phyloP scores from a whole-genome alignment of 306 rosid genomes.

The Vigna hirtella region DNA sequence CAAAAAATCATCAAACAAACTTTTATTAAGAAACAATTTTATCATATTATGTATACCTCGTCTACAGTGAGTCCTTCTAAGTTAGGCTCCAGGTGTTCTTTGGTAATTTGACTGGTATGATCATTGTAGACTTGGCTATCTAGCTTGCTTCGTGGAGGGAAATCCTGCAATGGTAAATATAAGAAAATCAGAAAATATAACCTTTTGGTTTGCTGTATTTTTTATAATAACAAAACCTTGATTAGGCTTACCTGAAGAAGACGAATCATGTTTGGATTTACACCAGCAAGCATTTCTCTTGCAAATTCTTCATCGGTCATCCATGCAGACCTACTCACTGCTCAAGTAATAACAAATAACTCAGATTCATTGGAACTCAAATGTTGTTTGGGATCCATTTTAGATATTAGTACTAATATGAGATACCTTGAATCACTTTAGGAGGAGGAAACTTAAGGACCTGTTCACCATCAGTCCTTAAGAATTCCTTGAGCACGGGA shows the following conservation, averaged over 20 bases:
- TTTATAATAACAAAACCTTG: background rate
- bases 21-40: background rate
- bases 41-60: constrained; percentile 51
- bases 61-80: constrained; percentile 64
- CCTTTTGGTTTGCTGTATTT: background rate
- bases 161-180: constrained; percentile 54
- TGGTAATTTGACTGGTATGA: constrained; percentile 64
- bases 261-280: constrained; percentile 61
- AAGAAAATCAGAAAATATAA: constrained; percentile 2
- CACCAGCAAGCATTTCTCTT: constrained; percentile 77
- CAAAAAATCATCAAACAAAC: background rate
- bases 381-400: background rate
- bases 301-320: constrained; percentile 78
- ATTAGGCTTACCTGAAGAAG: constrained; percentile 49
- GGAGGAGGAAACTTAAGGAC: constrained; percentile 69
- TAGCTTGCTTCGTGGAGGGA: constrained; percentile 74
- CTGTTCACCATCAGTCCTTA: constrained; percentile 68
- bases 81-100: constrained; percentile 53
- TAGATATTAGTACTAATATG: background rate
- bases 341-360: constrained; percentile 23
- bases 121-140: constrained; percentile 64
- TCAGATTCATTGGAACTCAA: background rate
- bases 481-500: constrained; percentile 65
- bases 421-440: constrained; percentile 66
- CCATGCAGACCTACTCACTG: constrained; percentile 65